Base-by-base conservation (phyloP, 169 alveolate species). In the Plasmodium inui region DNA sequence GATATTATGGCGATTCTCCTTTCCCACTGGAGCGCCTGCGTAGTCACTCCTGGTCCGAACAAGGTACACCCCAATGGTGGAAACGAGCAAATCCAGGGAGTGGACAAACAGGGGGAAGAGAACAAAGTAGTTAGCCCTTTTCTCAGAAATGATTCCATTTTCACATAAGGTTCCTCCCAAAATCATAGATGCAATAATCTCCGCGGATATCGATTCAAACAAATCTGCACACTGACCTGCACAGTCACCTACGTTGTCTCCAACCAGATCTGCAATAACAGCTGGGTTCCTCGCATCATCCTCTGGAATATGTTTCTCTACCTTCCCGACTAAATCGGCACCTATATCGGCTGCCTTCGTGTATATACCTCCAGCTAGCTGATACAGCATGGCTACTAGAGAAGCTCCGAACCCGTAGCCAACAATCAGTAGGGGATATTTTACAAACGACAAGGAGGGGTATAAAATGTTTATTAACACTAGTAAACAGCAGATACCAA, bases 311-410 rank as follows among this genome's bases (percentile, higher is more conserved):
- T 96, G 98, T 37, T 92, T 85, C 84, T 98, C 99, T 55, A 98
- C 96, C 82, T 98, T 98, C 10, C 99, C 99, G 10, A 98, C 97
- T 83, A 98, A 90, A 86, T 98, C 99, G 28, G 99, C 99, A 44
- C 99, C 99, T 3, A 98, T 98, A 92, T 98, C 99, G 1, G 99
- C 99, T 17, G 98, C 98, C 76, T 98, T 98, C 10, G 99, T 98
- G 84, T 95, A 98, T 17, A 98, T 98, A 12, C 99, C 99, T 12
- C 99, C 99, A 84, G 98, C 99, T 22, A 98, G 82, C 94, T 97
- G 96, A n/a, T 97, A 96, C 76, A 96, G 95, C 98, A 97, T 96
- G 22, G 98, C 98, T 10, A 97, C 99, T 81, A 98, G 93, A n/a
- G 99, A 98, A 6, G 99, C 98, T 34, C 99, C 99, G 84, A 98